Percentiles rank a stretch among this genome's conserved stretches.
Conservation (phyloP, 2,329 filamentous ascomycete species). For the Clonostachys rosea region DNA sequence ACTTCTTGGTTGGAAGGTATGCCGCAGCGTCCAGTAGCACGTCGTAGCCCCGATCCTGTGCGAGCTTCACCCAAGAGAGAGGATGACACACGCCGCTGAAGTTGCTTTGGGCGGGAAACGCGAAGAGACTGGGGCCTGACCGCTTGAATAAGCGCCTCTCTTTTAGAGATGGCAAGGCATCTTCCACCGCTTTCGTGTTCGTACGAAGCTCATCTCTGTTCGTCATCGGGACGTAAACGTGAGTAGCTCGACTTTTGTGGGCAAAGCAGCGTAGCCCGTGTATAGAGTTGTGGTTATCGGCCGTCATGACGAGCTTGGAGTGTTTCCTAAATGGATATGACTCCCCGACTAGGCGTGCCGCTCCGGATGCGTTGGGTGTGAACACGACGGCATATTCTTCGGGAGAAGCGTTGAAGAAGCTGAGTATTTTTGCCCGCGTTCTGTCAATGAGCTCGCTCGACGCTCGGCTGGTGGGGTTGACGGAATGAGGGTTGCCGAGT, state of each 20-base stretch:
- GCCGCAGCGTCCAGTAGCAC: conserved; percentile 33
- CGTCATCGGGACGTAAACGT: conserved; percentile 20
- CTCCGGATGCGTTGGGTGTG: conserved; percentile 31
- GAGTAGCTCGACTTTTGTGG: conserved; percentile 11
- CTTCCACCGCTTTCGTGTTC: conserved; percentile 12
- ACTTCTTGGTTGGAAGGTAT: conserved; percentile 25
- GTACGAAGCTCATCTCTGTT: conserved; percentile 17
- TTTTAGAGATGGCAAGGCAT: conserved; percentile 9
- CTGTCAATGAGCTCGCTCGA: conserved; percentile 24
- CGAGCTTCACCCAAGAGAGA: conserved; percentile 24
- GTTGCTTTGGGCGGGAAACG: conserved; percentile 40
- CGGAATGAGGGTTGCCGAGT: conserved; percentile 33
- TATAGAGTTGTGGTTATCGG: conserved; percentile 36
- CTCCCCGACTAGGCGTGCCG: conserved; percentile 30
- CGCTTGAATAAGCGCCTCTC: background rate
- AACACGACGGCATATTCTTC: conserved; percentile 33
- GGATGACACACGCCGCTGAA: conserved; percentile 36
- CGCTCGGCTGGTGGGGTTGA: conserved; percentile 25
- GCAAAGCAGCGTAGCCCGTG: conserved; percentile 31
- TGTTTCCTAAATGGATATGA: conserved; percentile 23
- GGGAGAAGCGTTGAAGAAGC: conserved; percentile 23
- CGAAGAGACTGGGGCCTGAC: conserved; percentile 21
- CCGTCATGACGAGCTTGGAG: conserved; percentile 22
- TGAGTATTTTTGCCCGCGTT: conserved; percentile 21
- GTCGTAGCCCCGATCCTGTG: conserved; percentile 29